Evolutionary conservation across 1,284 basidiomycete species (phyloP), one percentile per base, ranked within the genome.

Genomic region (Hemileccinum hortonii): DNA sequence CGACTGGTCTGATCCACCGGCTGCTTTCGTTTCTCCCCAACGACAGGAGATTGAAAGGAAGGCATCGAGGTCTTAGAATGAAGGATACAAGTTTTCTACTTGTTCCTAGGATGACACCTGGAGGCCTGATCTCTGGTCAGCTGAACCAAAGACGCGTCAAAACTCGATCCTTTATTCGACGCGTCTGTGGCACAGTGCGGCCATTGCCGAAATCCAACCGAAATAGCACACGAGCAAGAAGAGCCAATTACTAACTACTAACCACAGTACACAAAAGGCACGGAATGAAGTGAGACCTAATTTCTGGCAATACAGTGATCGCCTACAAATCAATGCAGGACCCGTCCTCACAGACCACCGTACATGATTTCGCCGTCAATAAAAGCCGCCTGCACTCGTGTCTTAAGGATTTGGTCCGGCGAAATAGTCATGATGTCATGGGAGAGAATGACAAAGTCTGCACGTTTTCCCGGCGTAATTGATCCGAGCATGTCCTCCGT

Each of bases 401-500:
- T 87, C n/a, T 74, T 63, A 24, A 94, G 75, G 44, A 96, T 84
- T 52, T 83, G 75, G 36, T 75, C 63, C 1, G 72, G 67, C 5
- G 83, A 75, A 26, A 92, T 71, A 6, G 75, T 74, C 84, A 95
- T 87, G 58, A 96, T 87, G 69, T 96, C 85, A 59, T 84, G 82
- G 22, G 90, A 89, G 50, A 94, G 76, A 14, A 95, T 75, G 19
- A 90, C 84, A 57, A 87, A 90, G 67, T 97, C 94, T 18, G 92
- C 93, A 35, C 80, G 76, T 64, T 92, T 93, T n/a, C 92, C 91
- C 4, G 76, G 68, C 30, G 80, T 78, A 38, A 96, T 77, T 3
- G 86, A 90, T 24, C 87, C 92, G 0, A 92, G 77, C 10, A 66
- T 71, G 40, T 81, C 69, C 59, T 93, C 90, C 1, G 84, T 84